Evolutionary conservation across 2,329 filamentous ascomycete species (phyloP).

Genomic region (Hypoxylon sp.): DNA sequence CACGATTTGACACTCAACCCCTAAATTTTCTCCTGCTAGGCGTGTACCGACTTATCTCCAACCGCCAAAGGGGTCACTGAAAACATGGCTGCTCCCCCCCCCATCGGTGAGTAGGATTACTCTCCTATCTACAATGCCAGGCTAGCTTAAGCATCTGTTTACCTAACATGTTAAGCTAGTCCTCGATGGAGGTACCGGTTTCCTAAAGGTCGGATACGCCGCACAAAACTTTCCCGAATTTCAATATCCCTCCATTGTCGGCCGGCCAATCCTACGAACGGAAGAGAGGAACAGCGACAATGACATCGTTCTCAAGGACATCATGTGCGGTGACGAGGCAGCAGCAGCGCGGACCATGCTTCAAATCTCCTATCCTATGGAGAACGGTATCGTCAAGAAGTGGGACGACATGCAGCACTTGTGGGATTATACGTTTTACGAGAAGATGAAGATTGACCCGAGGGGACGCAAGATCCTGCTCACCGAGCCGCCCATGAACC

Average conservation of each 20-base stretch:
- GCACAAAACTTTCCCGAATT: slow-evolving; percentile 99
- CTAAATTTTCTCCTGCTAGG: not conserved
- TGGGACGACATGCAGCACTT: slow-evolving; percentile 99
- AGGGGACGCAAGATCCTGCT: slow-evolving; percentile 95
- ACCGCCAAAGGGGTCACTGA: slow-evolving; percentile 44
- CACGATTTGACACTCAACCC: slow-evolving; percentile 17
- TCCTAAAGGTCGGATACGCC: slow-evolving; percentile 99
- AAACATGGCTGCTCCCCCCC: slow-evolving; percentile 66
- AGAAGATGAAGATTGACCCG: slow-evolving; percentile 95
- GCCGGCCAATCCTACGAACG: slow-evolving; percentile 94
- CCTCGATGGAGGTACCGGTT: slow-evolving; percentile 99
- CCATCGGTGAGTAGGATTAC: slow-evolving; percentile 63
- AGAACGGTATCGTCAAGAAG: slow-evolving; percentile 99
- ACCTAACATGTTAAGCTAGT: slow-evolving; percentile 67
- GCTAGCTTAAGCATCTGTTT: slow-evolving; percentile 7
- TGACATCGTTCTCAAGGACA: slow-evolving; percentile 89
- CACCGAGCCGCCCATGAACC: slow-evolving; percentile 98
- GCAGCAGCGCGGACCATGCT: slow-evolving; percentile 96
- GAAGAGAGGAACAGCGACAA: slow-evolving; percentile 80
- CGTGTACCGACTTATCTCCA: slow-evolving; percentile 31
- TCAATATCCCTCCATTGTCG: slow-evolving; percentile 98
- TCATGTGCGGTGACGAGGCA: slow-evolving; percentile 99
- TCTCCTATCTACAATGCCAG: not conserved
- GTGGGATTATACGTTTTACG: slow-evolving; percentile 98
- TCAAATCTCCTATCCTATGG: slow-evolving; percentile 99